A percentile compares a stretch with the other conserved stretches of the same genome.
Conservation (phyloP, 1,284 basidiomycete genomes). For the Pulveroboletus sp. region DNA sequence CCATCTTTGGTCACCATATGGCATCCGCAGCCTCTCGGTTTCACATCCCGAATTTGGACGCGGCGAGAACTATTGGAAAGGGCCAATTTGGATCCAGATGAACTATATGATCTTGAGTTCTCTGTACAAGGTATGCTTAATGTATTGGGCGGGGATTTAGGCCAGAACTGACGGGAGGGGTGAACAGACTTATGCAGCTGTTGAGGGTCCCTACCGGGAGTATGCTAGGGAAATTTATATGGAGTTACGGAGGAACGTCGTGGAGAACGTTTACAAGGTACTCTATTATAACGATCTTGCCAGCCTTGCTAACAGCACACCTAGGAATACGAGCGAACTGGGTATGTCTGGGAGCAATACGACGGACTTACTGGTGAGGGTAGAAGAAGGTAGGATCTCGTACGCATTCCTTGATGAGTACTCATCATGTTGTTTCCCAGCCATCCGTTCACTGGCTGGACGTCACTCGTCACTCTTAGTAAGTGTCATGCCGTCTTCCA, state of each 20-base stretch:
- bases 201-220: constrained; percentile 79
- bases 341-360: constrained; percentile 97
- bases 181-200: constrained; percentile 70
- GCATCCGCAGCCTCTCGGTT: constrained; percentile 83
- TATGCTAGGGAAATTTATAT: constrained; percentile 78
- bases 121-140: constrained; percentile 62
- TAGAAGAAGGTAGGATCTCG: constrained; percentile 63
- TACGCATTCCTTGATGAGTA: constrained; percentile 2
- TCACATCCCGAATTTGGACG: constrained; percentile 86
- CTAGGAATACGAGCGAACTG: constrained; percentile 88
- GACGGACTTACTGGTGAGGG: constrained; percentile 83
- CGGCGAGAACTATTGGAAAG: constrained; percentile 96
- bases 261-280: constrained; percentile 86
- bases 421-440: constrained; percentile 45
- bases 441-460: constrained; percentile 94
- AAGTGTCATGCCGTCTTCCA: constrained; percentile 37
- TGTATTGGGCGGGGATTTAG: neutral
- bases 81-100: constrained; percentile 96
- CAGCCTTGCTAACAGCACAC: constrained; percentile 17
- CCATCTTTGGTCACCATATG: constrained; percentile 89
- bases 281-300: neutral
- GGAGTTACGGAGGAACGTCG: constrained; percentile 77
- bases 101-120: constrained; percentile 86
- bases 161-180: constrained; percentile 7
- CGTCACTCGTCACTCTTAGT: constrained; percentile 80